Conservation (phyloP, 208 protist genomes). For the Trypanosoma vivax region DNA sequence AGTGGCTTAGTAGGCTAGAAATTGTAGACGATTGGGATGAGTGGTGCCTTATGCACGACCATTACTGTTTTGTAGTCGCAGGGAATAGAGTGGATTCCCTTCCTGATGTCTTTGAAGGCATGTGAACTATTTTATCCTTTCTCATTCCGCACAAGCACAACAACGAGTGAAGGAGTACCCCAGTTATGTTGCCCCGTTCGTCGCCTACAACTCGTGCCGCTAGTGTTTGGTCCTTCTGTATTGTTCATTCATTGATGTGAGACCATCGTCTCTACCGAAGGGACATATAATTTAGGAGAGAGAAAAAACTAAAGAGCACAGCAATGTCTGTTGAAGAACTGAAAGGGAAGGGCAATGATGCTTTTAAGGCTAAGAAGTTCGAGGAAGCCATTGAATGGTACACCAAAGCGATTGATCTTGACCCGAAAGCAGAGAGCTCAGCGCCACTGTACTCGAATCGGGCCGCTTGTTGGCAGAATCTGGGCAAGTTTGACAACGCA, state of each 20-base stretch:
- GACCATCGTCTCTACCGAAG: too few species aligned
- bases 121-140: too few species aligned
- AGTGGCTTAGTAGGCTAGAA: slow-evolving; percentile 72
- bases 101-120: slow-evolving; percentile 24
- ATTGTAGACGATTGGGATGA: slow-evolving; percentile 92
- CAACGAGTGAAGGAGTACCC: too few species aligned
- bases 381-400: slow-evolving; percentile 87
- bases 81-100: slow-evolving; percentile 31
- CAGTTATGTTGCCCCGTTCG: background rate
- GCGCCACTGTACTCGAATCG: slow-evolving; percentile 88
- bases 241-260: too few species aligned
- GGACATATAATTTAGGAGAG: background rate
- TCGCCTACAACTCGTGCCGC: background rate
- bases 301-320: background rate
- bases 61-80: slow-evolving; percentile 87
- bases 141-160: too few species aligned
- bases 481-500: slow-evolving; percentile 71
- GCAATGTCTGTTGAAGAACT: slow-evolving; percentile 68
- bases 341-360: slow-evolving; percentile 87
- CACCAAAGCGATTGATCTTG: slow-evolving; percentile 79
- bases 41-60: slow-evolving; percentile 89
- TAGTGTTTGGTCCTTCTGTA: too few species aligned
- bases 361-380: slow-evolving; percentile 86
- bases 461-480: slow-evolving; percentile 72
- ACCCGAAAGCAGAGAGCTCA: slow-evolving; percentile 67